These are phyloP conservation scores for Oenanthe javanica DNA, from an alignment of 140 eudicot species.

Conservation along the genomic window DNA sequence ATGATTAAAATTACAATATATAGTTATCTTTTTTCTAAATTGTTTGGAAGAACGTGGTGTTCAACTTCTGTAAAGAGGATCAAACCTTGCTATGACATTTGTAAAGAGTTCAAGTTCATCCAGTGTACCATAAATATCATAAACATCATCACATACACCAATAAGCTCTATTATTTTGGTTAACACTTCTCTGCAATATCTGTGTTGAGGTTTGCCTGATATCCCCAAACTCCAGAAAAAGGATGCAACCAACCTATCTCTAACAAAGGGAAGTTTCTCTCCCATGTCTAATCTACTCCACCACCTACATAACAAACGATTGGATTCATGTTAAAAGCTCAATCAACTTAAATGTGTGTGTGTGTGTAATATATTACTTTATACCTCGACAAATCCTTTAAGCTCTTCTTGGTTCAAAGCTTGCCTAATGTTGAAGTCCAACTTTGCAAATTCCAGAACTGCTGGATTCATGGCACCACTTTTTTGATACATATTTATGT, in stretches of 20 bases:
- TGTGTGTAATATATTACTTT: no score
- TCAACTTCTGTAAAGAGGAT: background rate
- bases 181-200: slow-evolving; percentile 10
- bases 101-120: slow-evolving; percentile 45
- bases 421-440: slow-evolving; percentile 39
- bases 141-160: slow-evolving; percentile 33
- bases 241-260: slow-evolving; percentile 42
- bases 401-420: slow-evolving; percentile 31
- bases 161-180: slow-evolving; percentile 21
- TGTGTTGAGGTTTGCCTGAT: slow-evolving; percentile 16
- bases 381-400: slow-evolving; percentile 28
- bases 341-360: background rate
- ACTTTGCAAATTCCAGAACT: slow-evolving; percentile 31
- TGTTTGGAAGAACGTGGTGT: no score
- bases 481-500: slow-evolving; percentile 28
- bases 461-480: slow-evolving; percentile 14
- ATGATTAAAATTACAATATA: no score
- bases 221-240: slow-evolving; percentile 35
- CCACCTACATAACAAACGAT: slow-evolving; percentile 27
- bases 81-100: slow-evolving; percentile 26
- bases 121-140: slow-evolving; percentile 43
- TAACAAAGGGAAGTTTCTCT: slow-evolving; percentile 31
- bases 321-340: background rate
- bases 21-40: no score
- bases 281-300: slow-evolving; percentile 18